Evolutionary conservation across 108 stramenopile genomes (phyloP).

Genomic region (Bacterosira constricta): DNA sequence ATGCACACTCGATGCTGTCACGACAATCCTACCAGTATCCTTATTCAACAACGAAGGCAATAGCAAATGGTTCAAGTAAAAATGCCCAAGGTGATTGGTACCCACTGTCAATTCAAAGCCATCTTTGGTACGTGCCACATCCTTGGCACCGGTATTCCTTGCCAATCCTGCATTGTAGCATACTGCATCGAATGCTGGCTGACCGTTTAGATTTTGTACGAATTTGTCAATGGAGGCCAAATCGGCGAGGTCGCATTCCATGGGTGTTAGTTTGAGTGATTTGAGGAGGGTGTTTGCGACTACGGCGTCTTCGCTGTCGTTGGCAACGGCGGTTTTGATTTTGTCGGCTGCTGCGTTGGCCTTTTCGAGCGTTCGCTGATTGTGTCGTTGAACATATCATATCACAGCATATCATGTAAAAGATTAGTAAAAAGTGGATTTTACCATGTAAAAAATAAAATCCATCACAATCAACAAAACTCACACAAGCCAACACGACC

Average conservation of each 20-base stretch:
- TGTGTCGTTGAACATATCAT: no score
- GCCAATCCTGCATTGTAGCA: slow-evolving; percentile 89
- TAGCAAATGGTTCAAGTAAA: slow-evolving; percentile 87
- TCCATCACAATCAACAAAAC: neutral
- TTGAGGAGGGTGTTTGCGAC: slow-evolving; percentile 28
- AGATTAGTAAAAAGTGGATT: neutral
- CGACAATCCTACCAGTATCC: slow-evolving; percentile 64
- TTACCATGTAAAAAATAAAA: neutral
- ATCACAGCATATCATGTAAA: neutral
- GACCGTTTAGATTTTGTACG: slow-evolving; percentile 29
- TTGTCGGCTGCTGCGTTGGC: slow-evolving; percentile 58
- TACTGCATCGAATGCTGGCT: slow-evolving; percentile 59
- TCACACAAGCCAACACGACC: slow-evolving; percentile 70
- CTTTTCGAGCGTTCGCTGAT: slow-evolving; percentile 69
- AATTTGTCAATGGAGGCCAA: slow-evolving; percentile 63
- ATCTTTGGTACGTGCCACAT: slow-evolving; percentile 68
- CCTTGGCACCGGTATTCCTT: slow-evolving; percentile 66
- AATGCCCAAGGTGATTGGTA: slow-evolving; percentile 97
- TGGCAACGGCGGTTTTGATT: slow-evolving; percentile 43
- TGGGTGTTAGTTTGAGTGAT: slow-evolving; percentile 60
- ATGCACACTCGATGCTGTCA: slow-evolving; percentile 86
- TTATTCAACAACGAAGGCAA: slow-evolving; percentile 59
- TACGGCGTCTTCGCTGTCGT: slow-evolving; percentile 38
- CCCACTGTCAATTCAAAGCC: slow-evolving; percentile 90
- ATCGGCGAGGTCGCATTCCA: slow-evolving; percentile 82